Conservation (phyloP, 371 early-diverging fungal genomes). For the Choanephora cucurbitarum region DNA sequence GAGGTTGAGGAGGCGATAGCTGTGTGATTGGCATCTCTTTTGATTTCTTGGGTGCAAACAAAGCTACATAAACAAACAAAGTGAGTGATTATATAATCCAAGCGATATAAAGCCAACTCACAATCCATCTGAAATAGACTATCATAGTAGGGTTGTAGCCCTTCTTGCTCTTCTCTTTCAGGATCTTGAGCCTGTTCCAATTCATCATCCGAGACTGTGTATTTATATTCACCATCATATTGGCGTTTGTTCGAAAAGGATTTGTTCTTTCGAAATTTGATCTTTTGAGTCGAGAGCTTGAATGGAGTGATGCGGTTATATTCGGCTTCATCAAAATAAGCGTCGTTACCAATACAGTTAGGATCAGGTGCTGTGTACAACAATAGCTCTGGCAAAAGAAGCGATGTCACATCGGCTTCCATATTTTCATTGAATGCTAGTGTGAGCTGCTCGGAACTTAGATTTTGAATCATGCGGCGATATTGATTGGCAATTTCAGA, state of each 20-base stretch:
- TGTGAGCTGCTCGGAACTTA: conserved; percentile 22
- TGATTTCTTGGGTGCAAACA: conserved; percentile 54
- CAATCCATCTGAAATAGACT: background rate
- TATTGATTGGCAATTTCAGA: conserved; percentile 18
- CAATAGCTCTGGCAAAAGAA: conserved; percentile 43
- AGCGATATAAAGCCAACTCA: background rate
- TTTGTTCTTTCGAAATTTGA: conserved; percentile 38
- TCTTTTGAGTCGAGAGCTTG: conserved; percentile 43
- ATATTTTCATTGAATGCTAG: conserved; percentile 9
- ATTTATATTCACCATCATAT: background rate
- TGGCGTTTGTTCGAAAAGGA: conserved; percentile 31
- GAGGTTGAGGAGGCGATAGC: conserved; percentile 30
- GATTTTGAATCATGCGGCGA: conserved; percentile 15
- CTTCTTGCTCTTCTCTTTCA: conserved; percentile 21
- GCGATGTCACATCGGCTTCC: conserved; percentile 27
- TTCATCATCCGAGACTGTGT: conserved; percentile 1
- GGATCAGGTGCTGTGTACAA: conserved; percentile 50
- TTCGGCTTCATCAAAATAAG: conserved; percentile 49
- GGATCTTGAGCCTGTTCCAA: conserved; percentile 29
- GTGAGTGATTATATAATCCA: conserved; percentile 1
- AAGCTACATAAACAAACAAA: conserved; percentile 24
- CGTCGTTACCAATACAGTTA: conserved; percentile 46
- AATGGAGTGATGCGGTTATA: conserved; percentile 42
- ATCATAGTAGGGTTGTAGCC: conserved; percentile 29
- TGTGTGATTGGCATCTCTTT: conserved; percentile 50